Percentiles rank a stretch among this genome's conserved stretches.
Evolutionary conservation across 1,139 yeast species (phyloP).

Genomic region (Hemisphaericaspora xylanilytica): DNA sequence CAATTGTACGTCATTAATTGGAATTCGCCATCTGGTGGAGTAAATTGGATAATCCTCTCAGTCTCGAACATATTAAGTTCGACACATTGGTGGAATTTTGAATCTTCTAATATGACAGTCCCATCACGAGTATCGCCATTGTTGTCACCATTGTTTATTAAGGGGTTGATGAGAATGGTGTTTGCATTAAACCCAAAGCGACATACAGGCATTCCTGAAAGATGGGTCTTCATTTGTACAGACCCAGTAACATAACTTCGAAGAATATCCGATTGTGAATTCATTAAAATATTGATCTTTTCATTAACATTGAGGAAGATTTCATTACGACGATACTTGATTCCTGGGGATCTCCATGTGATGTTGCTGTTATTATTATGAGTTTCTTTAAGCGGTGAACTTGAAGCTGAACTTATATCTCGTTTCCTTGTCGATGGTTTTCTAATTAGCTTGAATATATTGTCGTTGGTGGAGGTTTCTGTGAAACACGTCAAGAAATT

Average conservation of each 20-base stretch:
- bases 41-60: slow-evolving; percentile 76
- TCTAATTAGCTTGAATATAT: slow-evolving; percentile 23
- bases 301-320: slow-evolving; percentile 77
- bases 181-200: slow-evolving; percentile 60
- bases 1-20: slow-evolving; percentile 77
- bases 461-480: slow-evolving; percentile 19
- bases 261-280: slow-evolving; percentile 57
- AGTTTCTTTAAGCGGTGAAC: not conserved
- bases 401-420: not conserved
- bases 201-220: slow-evolving; percentile 75
- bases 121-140: slow-evolving; percentile 25
- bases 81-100: slow-evolving; percentile 90
- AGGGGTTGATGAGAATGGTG: slow-evolving; percentile 21
- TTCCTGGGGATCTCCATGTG: slow-evolving; percentile 71
- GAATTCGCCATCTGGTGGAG: slow-evolving; percentile 93
- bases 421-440: slow-evolving; percentile 12
- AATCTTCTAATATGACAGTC: slow-evolving; percentile 64
- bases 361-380: slow-evolving; percentile 15
- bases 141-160: slow-evolving; percentile 8
- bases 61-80: slow-evolving; percentile 76
- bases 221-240: slow-evolving; percentile 66
- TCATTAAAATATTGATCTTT: slow-evolving; percentile 65
- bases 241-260: slow-evolving; percentile 77
- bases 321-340: slow-evolving; percentile 81
- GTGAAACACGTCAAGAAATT: slow-evolving; percentile 21